These are phyloP conservation scores for Fusarium graminum DNA, from an alignment of 2,329 filamentous ascomycete species.

Conservation along the genomic window DNA sequence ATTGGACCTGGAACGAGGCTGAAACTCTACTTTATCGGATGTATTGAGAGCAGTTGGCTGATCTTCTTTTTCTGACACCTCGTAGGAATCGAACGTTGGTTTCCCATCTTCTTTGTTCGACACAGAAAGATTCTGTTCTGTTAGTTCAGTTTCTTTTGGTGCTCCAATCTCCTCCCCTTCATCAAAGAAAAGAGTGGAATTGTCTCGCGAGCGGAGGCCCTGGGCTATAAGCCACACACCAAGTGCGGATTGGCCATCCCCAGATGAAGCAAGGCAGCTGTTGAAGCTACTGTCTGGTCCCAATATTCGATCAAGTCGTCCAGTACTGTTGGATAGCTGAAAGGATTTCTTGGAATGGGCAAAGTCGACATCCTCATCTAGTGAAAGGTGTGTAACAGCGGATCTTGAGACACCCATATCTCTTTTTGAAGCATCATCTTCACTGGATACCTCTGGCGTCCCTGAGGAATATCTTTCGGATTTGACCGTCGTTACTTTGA, in stretches of 20 bases:
- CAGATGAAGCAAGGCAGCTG: constrained; percentile 49
- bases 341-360: constrained; percentile 31
- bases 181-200: constrained; percentile 38
- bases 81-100: background rate
- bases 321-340: constrained; percentile 37
- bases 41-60: background rate
- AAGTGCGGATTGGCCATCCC: constrained; percentile 54
- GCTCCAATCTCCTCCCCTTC: constrained; percentile 24
- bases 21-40: background rate
- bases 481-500: background rate
- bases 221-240: constrained; percentile 57
- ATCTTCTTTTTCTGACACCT: background rate
- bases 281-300: constrained; percentile 49
- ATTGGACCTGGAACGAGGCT: background rate
- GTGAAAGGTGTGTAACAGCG: background rate
- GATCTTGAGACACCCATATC: background rate
- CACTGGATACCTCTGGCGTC: background rate
- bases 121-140: background rate
- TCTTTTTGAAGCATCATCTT: background rate
- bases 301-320: constrained; percentile 41
- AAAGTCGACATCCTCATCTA: constrained; percentile 21
- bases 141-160: background rate
- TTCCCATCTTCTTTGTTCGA: background rate
- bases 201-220: constrained; percentile 48
- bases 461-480: background rate